Base-by-base conservation (phyloP, 352 stramenopile species). In the Nothophytophthora sp. region DNA sequence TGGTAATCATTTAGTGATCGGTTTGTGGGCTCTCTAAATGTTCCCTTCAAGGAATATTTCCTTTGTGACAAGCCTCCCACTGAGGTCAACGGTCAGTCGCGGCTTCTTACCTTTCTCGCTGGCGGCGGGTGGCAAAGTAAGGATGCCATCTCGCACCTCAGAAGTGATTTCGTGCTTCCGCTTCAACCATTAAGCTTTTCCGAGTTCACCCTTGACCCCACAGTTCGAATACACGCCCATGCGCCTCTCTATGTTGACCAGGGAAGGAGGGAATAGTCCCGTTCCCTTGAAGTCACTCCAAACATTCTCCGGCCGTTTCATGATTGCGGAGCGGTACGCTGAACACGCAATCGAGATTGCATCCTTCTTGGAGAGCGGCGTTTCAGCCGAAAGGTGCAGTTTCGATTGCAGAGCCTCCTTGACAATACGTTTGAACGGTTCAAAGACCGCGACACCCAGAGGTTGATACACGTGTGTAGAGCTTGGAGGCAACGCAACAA, bases 271-370 rank as follows among this genome's bases (percentile, higher is more conserved):
- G 13, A 33, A 46, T 27, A 45, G 27, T 12, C 46, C 46, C 4
- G 46, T 54, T 18, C 11, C 28, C 19, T 15, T 32, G 8, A 68
- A 68, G 13, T 65, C 57, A 16, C 49, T 52, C 20, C n/a, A n/a
- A n/a, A n/a, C n/a, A n/a, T n/a, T n/a, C n/a, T 38, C 33, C 9
- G 46, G 27, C 10, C 34, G 33, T 6, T 40, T 44, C 8, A 51
- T 46, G 11, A 58, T 37, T 16, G 30, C 49, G 7, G 32, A 15
- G 16, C 30, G 7, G 34, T 44, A 53, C 8, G 24, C 51, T 13
- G 38, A 40, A 29, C 32, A 59, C 13, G 33, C 34, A 47, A 52
- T 52, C 11, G 15, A 13, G 15, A 51, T 51, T 5, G 50, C 33
- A 16, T 32, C 25, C 12, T 24, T 40, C 16, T 55, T 47, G 0